Conservation (phyloP, 306 rosid species). For the Cicer judaicum region DNA sequence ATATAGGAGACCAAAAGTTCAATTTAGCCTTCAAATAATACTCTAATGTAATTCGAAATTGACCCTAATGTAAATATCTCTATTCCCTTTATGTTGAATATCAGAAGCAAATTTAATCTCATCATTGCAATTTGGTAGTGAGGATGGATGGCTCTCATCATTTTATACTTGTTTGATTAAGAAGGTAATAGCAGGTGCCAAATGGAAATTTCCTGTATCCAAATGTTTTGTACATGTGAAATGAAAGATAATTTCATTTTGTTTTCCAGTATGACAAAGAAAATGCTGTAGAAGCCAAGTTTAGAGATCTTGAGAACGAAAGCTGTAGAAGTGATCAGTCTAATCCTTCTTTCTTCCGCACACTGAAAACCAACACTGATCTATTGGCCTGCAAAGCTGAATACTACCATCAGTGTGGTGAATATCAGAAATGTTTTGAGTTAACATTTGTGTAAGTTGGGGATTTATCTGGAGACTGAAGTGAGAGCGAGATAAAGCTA, state of each 20-base stretch:
- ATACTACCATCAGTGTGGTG: constrained; percentile 94
- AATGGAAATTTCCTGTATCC: constrained; percentile 33
- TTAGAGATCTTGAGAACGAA: constrained; percentile 80
- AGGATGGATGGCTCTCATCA: constrained; percentile 94
- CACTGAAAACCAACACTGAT: constrained; percentile 82
- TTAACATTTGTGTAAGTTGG: constrained; percentile 85
- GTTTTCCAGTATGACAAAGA: constrained; percentile 84
- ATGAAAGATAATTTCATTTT: constrained; percentile 35
- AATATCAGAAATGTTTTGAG: constrained; percentile 96
- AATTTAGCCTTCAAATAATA: neutral
- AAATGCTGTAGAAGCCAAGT: constrained; percentile 76
- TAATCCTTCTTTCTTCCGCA: constrained; percentile 63
- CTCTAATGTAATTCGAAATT: constrained; percentile 26
- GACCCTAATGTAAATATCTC: constrained; percentile 30
- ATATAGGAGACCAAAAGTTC: no score
- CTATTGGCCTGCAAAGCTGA: constrained; percentile 98
- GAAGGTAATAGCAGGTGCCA: constrained; percentile 65
- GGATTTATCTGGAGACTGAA: constrained; percentile 46
- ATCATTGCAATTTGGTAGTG: constrained; percentile 83
- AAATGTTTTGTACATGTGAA: constrained; percentile 36
- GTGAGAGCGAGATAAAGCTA: constrained; percentile 31
- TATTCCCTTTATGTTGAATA: constrained; percentile 46
- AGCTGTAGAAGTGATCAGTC: constrained; percentile 69
- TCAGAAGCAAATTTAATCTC: constrained; percentile 81
- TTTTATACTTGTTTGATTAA: constrained; percentile 89